Evolutionary conservation across 306 rosid species (phyloP).

Genomic region (Medicago lupulina): DNA sequence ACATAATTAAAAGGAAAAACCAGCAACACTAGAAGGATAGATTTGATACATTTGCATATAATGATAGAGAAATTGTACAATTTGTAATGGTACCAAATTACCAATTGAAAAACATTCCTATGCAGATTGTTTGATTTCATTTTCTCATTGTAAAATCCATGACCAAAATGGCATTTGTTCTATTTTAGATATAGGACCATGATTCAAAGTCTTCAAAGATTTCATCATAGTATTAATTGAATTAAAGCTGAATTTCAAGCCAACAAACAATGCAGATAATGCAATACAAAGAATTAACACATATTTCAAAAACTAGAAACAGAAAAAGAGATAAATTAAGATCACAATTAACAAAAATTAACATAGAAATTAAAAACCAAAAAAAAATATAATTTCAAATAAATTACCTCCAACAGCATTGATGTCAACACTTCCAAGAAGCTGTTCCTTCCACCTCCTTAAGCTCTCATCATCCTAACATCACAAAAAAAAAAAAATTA

Average conservation of each 20-base stretch:
- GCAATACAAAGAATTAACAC: background rate
- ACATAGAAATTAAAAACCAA: constrained; percentile 2
- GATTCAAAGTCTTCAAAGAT: constrained; percentile 19
- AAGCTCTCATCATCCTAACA: constrained; percentile 92
- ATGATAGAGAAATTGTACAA: background rate
- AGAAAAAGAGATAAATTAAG: background rate
- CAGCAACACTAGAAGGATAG: background rate
- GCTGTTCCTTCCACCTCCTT: constrained; percentile 98
- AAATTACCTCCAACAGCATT: constrained; percentile 81
- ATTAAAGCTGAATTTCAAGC: constrained; percentile 4
- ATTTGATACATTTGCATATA: constrained; percentile 24
- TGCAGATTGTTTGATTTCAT: background rate
- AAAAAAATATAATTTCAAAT: background rate
- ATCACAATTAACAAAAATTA: constrained; percentile 1
- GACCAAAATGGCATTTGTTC: constrained; percentile 21
- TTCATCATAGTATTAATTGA: constrained; percentile 7
- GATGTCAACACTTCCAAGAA: constrained; percentile 90
- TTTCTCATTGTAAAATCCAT: background rate
- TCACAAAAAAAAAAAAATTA: background rate
- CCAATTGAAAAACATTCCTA: constrained; percentile 11
- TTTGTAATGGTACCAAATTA: too few species aligned
- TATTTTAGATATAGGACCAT: background rate
- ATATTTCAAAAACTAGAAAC: constrained; percentile 9
- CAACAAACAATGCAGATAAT: constrained; percentile 9
- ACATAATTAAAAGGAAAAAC: background rate